Evolutionary conservation across 1,284 basidiomycete genomes (phyloP).

Genomic region (Amylostereum areolatum): DNA sequence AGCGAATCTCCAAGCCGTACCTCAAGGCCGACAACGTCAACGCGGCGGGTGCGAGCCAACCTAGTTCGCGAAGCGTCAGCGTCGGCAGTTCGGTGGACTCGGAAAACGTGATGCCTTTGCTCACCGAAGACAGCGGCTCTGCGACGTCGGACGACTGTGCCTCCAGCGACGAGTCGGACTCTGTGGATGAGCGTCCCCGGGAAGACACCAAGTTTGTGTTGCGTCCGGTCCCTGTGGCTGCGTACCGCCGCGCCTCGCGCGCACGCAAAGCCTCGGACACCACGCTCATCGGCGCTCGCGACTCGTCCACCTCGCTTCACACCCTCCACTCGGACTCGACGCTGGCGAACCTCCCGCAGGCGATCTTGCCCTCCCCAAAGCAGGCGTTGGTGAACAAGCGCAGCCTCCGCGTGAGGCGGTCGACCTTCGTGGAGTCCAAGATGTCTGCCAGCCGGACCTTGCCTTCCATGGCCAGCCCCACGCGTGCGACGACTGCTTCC

Average conservation of each 20-base stretch:
- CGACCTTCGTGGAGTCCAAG: slow-evolving; percentile 36
- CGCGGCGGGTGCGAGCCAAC: slow-evolving; percentile 21
- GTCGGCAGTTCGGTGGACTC: slow-evolving; percentile 39
- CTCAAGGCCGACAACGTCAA: slow-evolving; percentile 18
- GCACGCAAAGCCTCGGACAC: slow-evolving; percentile 28
- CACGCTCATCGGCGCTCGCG: slow-evolving; percentile 21
- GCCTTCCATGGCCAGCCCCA: slow-evolving; percentile 21
- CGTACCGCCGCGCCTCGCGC: slow-evolving; percentile 35
- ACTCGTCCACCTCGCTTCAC: slow-evolving; percentile 30
- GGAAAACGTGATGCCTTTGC: slow-evolving; percentile 43
- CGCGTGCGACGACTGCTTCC: slow-evolving; percentile 22
- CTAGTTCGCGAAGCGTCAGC: slow-evolving; percentile 25
- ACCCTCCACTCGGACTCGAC: slow-evolving; percentile 22
- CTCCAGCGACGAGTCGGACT: slow-evolving; percentile 42
- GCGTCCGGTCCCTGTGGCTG: slow-evolving; percentile 37
- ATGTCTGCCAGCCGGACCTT: slow-evolving; percentile 37
- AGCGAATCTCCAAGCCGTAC: slow-evolving; percentile 47
- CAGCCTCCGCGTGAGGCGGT: neutral
- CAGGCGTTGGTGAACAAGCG: neutral
- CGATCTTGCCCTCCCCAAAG: neutral
- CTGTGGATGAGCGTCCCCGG: slow-evolving; percentile 39
- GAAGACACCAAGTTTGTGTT: slow-evolving; percentile 34
- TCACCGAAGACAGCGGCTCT: slow-evolving; percentile 54
- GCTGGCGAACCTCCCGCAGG: neutral
- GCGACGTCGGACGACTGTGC: slow-evolving; percentile 47